A percentile compares a stretch with the other conserved stretches of the same genome.
These are phyloP conservation scores for Cutaneotrichosporon dermatis DNA, from an alignment of 1,284 basidiomycete species.

Conservation along the genomic window DNA sequence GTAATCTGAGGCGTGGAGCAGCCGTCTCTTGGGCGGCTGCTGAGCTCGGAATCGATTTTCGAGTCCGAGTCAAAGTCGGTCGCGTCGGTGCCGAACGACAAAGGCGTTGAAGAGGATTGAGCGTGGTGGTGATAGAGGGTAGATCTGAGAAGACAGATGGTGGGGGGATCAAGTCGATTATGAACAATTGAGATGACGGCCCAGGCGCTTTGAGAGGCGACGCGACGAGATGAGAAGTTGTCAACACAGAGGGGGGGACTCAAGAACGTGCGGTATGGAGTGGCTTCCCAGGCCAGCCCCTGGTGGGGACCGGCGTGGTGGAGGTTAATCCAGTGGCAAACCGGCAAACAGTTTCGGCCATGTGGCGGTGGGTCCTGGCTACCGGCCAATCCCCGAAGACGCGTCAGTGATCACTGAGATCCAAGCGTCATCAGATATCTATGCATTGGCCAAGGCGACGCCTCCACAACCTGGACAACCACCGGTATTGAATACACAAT, in stretches of 20 bases:
- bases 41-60: background rate
- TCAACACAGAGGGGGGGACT: background rate
- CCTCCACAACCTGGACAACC: too few species aligned
- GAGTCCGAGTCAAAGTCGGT: background rate
- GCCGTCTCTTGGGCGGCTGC: background rate
- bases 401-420: background rate
- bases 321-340: background rate
- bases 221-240: background rate
- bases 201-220: too few species aligned
- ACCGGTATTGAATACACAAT: too few species aligned
- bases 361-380: too few species aligned
- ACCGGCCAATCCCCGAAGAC: too few species aligned
- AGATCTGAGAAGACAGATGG: background rate
- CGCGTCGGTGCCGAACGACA: background rate
- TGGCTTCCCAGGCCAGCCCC: background rate
- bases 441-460: too few species aligned
- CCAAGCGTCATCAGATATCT: background rate
- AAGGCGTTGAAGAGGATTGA: background rate
- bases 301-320: background rate
- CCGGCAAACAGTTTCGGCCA: conserved; percentile 2
- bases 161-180: too few species aligned
- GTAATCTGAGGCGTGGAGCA: conserved; percentile 1
- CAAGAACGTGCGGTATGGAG: background rate
- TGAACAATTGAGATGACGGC: too few species aligned
- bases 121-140: background rate